Conservation (phyloP, 1,139 yeast species). For the Yamadazyma dushanensis region DNA sequence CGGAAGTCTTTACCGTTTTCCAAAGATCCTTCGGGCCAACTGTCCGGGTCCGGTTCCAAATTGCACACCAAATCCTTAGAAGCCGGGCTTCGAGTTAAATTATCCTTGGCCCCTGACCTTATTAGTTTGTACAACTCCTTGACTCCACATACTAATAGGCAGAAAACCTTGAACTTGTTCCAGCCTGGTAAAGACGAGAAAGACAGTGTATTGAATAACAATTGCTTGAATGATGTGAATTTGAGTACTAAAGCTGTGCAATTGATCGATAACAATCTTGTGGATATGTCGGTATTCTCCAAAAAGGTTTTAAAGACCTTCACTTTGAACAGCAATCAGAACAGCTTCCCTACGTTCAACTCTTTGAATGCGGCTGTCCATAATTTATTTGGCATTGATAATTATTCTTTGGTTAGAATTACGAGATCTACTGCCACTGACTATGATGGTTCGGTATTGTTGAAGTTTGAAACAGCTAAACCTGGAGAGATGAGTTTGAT, state of each 20-base stretch:
- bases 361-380: constrained; percentile 49
- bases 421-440: constrained; percentile 57
- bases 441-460: constrained; percentile 47
- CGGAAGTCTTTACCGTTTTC: constrained; percentile 24
- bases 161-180: constrained; percentile 11
- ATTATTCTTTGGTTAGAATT: constrained; percentile 49
- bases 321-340: constrained; percentile 11
- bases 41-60: constrained; percentile 20
- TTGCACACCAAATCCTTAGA: constrained; percentile 54
- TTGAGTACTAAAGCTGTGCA: constrained; percentile 27
- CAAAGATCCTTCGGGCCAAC: constrained; percentile 3
- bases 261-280: constrained; percentile 39
- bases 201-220: constrained; percentile 13
- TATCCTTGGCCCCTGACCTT: constrained; percentile 47
- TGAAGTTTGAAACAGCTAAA: constrained; percentile 54
- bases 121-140: constrained; percentile 44
- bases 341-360: constrained; percentile 37
- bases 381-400: constrained; percentile 38
- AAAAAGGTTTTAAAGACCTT: constrained; percentile 36
- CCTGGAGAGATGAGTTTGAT: constrained; percentile 53
- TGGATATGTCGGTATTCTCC: constrained; percentile 35
- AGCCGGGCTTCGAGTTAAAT: constrained; percentile 50
- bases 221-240: constrained; percentile 13
- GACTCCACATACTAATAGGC: constrained; percentile 31
- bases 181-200: constrained; percentile 7